Base-by-base conservation (phyloP, 768 basidiomycete species). In the Serendipita vermifera region DNA sequence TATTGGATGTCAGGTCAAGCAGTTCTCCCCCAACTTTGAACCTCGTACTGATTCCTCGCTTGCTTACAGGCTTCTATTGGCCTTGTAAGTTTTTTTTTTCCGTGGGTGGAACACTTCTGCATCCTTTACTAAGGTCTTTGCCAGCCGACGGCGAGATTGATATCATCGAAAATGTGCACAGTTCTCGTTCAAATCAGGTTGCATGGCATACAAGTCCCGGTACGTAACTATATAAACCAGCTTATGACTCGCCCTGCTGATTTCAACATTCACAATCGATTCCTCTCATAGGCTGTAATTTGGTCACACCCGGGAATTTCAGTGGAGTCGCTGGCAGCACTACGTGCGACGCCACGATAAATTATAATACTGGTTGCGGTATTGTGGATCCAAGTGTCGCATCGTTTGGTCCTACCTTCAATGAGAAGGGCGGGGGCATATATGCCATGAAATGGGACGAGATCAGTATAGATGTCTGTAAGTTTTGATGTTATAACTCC, bases 371-470 rank as follows among this genome's bases (percentile, higher is more conserved):
- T 39, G 89, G 90, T 5, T 91, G 90, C 61, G 82, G 82, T 33
- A 72, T 90, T 59, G 78, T 75, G 0, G 87, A 91, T 64, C 81
- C 80, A 79, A 90, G 87, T 62, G 74, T 75, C 20, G 82, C 84
- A 2, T 92, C 89, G 0, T 92, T 87, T 67, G 90, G 90, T 0
- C 81, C 83, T 33, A 77, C 76, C 54, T 91, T 91, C 64, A 89
- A 91, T 59, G 74, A 75, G 0, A 80, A 79, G 63, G 79, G 83
- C 7, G 90, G 90, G 3, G 90, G 90, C 2, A 81, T 89, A 2
- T 91, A 87, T 65, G 87, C 81, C 1, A 88, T 89, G 85, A 83
- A 85, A 62, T 92, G 90, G 90, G 85, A 90, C 63, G 77, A 80
- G 58, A 74, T 73, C 58, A 80, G 81, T 1, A 87, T 89, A 56